Base-by-base conservation (phyloP, 495 filamentous ascomycete genomes). In the Daldinia concentrica region DNA sequence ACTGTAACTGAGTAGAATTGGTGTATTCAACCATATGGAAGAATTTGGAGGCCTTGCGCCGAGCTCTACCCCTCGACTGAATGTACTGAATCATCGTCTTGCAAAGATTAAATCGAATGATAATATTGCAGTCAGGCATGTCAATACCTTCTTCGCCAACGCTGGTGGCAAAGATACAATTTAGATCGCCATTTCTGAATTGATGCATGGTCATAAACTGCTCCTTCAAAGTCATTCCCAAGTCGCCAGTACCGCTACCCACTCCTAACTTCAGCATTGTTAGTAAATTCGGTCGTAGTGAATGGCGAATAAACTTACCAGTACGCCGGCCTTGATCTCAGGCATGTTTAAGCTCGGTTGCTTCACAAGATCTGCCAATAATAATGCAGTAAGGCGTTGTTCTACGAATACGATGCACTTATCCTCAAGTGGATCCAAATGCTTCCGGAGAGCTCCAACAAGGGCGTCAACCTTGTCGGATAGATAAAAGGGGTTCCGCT, bases 61-160 rank as follows among this genome's bases (percentile, higher is more conserved):
- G 86, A 48, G 95, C 95, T 69, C 95, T 86, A n/a, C 95, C 95
- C 37, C 94, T 86, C 19, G 94, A 98, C 77, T 99, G 95, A 17
- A 99, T 90, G 78, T 98, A 98, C 76, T 97, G 93, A 62, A 99
- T 98, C 77, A 97, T 83, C 0, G 95, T 97, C 9, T 86, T 78
- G 78, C 94, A 97, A n/a, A 97, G 85, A 77, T 98, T 91, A 74
- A 98, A 99, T 22, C 90, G 86, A 56, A 99, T 87, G 24, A 99
- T 88, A 14, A 96, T 79, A 71, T 97, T 98, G 84, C 95, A 99
- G 71, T 97, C 93, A 0, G 95, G 94, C 50, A 98, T 94, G 79
- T 99, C 95, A 34, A 99, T 87, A 5, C 95, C 95, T 79, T 99
- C 95, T 78, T 99, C 95, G 2, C 92, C 95, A 4, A 98, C 91